A percentile compares a stretch with the other conserved stretches of the same genome.
phyloP scores from a whole-genome alignment of 2,329 filamentous ascomycete genomes.

The Aspergillus quadrilineatus region DNA sequence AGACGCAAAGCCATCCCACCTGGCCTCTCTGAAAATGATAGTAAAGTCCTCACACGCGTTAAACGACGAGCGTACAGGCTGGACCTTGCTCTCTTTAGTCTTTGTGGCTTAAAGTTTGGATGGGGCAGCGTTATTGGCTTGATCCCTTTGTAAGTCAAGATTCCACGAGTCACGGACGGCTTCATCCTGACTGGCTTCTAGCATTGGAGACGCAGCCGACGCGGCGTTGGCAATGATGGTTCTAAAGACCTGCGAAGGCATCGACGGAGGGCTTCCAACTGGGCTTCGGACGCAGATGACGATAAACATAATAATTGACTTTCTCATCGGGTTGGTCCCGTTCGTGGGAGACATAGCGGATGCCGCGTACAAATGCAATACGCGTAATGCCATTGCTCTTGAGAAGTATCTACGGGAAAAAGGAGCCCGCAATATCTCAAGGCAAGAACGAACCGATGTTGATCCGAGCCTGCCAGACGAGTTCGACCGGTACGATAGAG shows the following conservation, averaged over 20 bases:
- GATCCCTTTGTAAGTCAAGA: constrained; percentile 69
- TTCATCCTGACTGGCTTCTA: constrained; percentile 31
- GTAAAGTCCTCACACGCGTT: constrained; percentile 76
- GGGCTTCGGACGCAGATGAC: constrained; percentile 69
- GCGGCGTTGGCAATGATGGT: constrained; percentile 72
- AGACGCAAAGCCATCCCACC: constrained; percentile 79
- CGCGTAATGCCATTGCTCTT: constrained; percentile 46
- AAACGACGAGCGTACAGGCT: constrained; percentile 82
- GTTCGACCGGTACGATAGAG: constrained; percentile 37
- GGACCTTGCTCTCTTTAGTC: constrained; percentile 79
- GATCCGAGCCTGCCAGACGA: constrained; percentile 42
- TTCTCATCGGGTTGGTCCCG: constrained; percentile 52
- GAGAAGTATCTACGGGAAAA: constrained; percentile 46
- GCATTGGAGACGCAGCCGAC: constrained; percentile 74
- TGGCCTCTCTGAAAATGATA: constrained; percentile 81
- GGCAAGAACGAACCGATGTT: constrained; percentile 23
- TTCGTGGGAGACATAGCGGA: constrained; percentile 51
- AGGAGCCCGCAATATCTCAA: constrained; percentile 34
- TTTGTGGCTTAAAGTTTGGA: constrained; percentile 79
- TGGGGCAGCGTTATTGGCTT: constrained; percentile 86
- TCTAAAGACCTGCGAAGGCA: constrained; percentile 66
- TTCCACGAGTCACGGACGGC: neutral
- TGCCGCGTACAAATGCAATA: constrained; percentile 50
- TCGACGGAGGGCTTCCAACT: constrained; percentile 70
- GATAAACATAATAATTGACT: constrained; percentile 65